A percentile compares a stretch with the other conserved stretches of the same genome.
Evolutionary conservation across 495 filamentous ascomycete genomes (phyloP).

Genomic region (Neurospora sublineolata): DNA sequence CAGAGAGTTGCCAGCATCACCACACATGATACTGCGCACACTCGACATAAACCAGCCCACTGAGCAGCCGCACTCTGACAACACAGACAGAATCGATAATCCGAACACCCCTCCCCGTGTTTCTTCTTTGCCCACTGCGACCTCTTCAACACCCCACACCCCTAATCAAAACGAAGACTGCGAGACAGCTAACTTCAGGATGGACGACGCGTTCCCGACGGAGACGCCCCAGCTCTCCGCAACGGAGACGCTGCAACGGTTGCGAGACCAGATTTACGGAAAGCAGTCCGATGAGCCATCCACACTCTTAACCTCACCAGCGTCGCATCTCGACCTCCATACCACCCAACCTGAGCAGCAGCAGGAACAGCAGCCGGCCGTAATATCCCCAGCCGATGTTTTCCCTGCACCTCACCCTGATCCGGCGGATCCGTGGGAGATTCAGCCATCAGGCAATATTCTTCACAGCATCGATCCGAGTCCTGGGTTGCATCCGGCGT

Average conservation of each 20-base stretch:
- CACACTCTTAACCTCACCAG: background rate
- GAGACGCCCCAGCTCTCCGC: background rate
- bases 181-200: background rate
- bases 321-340: background rate
- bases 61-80: background rate
- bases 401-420: background rate
- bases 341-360: background rate
- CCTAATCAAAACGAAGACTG: background rate
- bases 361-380: background rate
- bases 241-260: background rate
- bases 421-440: background rate
- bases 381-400: background rate
- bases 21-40: background rate
- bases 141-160: background rate
- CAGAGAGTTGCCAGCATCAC: background rate
- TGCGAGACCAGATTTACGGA: background rate
- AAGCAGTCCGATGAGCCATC: background rate
- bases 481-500: background rate
- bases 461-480: constrained; percentile 2
- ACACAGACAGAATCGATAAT: background rate
- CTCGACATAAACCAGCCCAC: background rate
- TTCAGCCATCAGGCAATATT: background rate
- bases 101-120: background rate
- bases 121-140: background rate
- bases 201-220: background rate